phyloP scores from a whole-genome alignment of 805 yeast genomes.

The Yamadazyma laniorum region DNA sequence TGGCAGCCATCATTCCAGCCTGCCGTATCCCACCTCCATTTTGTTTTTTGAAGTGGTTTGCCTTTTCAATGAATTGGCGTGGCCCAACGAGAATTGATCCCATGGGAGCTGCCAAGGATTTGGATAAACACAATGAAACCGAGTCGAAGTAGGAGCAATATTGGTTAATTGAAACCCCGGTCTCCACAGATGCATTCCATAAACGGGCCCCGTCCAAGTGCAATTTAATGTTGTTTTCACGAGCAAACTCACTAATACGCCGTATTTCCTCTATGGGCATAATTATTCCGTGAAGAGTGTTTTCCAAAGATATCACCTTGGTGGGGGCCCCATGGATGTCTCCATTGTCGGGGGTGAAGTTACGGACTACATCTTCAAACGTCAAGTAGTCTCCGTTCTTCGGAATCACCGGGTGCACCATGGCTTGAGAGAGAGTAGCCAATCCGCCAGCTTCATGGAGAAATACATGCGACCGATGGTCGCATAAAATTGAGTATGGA shows the following conservation, averaged over 20 bases:
- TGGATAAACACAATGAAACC: slow-evolving; percentile 43
- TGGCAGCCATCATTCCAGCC: slow-evolving; percentile 38
- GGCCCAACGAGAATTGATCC: slow-evolving; percentile 41
- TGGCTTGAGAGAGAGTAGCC: slow-evolving; percentile 42
- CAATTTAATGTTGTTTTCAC: slow-evolving; percentile 30
- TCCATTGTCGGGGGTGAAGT: slow-evolving; percentile 42
- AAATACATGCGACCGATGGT: slow-evolving; percentile 36
- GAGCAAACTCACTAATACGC: slow-evolving; percentile 35
- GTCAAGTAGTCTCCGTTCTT: slow-evolving; percentile 35
- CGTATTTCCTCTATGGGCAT: slow-evolving; percentile 40
- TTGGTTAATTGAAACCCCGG: slow-evolving; percentile 39
- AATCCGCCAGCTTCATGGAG: slow-evolving; percentile 43
- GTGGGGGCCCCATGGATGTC: slow-evolving; percentile 47
- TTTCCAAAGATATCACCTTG: slow-evolving; percentile 42
- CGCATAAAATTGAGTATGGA: slow-evolving; percentile 41
- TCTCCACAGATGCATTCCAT: slow-evolving; percentile 43
- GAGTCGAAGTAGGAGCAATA: slow-evolving; percentile 41
- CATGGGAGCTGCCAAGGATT: slow-evolving; percentile 43
- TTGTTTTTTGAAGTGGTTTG: slow-evolving; percentile 46
- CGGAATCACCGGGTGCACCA: slow-evolving; percentile 39
- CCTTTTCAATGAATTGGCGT: slow-evolving; percentile 32
- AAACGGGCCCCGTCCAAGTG: slow-evolving; percentile 46
- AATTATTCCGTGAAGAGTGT: slow-evolving; percentile 43
- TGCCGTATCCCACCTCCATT: slow-evolving; percentile 47
- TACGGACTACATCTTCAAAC: slow-evolving; percentile 34